A percentile compares a stretch with the other conserved stretches of the same genome.
Evolutionary conservation across 495 filamentous ascomycete species (phyloP).

Genomic region (Penicillium fimorum): DNA sequence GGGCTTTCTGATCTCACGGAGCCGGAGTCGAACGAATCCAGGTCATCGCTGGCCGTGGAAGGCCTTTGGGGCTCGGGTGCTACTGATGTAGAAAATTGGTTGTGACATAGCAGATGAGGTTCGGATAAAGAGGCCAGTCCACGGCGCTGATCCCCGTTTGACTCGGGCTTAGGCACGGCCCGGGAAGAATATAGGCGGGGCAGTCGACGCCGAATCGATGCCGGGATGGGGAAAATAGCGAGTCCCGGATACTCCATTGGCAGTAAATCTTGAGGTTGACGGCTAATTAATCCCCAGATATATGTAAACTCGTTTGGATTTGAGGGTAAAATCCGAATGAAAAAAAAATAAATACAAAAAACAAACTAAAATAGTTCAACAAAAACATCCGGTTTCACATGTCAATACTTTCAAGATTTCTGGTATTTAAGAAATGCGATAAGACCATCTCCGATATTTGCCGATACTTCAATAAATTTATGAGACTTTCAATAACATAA

Average conservation of each 20-base stretch:
- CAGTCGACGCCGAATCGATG: slow-evolving; percentile 35
- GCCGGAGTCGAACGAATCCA: slow-evolving; percentile 15
- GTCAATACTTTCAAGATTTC: not conserved
- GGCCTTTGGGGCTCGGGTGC: slow-evolving; percentile 14
- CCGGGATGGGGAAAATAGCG: slow-evolving; percentile 30
- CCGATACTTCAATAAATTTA: not conserved
- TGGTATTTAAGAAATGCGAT: not conserved
- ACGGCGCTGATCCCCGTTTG: slow-evolving; percentile 11
- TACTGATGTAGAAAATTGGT: not conserved
- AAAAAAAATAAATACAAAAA: not conserved
- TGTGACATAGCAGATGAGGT: slow-evolving; percentile 14
- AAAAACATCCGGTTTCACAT: slow-evolving; percentile 5
- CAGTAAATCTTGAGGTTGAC: not conserved
- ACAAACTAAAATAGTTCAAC: not conserved
- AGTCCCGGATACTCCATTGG: slow-evolving; percentile 34
- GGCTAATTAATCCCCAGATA: not conserved
- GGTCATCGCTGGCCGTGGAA: slow-evolving; percentile 22
- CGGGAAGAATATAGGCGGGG: slow-evolving; percentile 27
- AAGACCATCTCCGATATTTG: not conserved
- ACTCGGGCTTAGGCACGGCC: slow-evolving; percentile 12
- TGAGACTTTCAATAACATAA: no score
- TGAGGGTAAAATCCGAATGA: not conserved
- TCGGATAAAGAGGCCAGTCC: slow-evolving; percentile 23
- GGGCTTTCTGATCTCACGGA: slow-evolving; percentile 18
- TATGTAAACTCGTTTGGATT: not conserved